Base-by-base conservation (phyloP, 2,329 filamentous ascomycete species). In the Trichoderma hamatum region DNA sequence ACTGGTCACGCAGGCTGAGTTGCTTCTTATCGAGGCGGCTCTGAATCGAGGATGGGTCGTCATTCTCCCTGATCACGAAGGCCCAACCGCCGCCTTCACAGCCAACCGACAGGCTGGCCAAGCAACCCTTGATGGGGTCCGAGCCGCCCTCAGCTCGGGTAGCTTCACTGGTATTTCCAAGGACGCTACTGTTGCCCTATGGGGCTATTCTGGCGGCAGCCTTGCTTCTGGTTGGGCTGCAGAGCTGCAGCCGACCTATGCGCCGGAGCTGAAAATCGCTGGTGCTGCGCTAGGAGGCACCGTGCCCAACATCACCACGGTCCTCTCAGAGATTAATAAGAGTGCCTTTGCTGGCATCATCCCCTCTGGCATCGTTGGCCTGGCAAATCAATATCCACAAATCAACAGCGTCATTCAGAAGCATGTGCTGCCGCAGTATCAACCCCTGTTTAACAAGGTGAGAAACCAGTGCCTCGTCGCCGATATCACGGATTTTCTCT, bases 1-100 rank as follows among this genome's bases (percentile, higher is more conserved):
- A 11, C 75, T 78, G 30, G 72, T 71, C 2, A 73, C 73, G 7
- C 70, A 74, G 58, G 26, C 64, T 3, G 73, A 76, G 64, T 24
- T 75, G 3, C 66, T 76, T 5, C 71, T 75, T 9, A 62, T 74
- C 10, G 70, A 75, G 49, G 70, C 68, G 1, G 72, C 71, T 10
- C 79, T 86, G 2, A 75, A 77, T 6, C 68, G 77, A 71, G 83
- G 83, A 7, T 85, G 83, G 83, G 76, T 81, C 24, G 81, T 86
- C 28, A 82, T 80, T 19, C 75, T 82, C 78, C 83, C 84, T 0
- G 84, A 86, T 71, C 82, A 80, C 66, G 78, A 83, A 67, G 82
- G 82, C 0, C 81, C 81, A 2, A 74, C 75, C 16, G 82, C 82
- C 1, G 78, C 82, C 2, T 85, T 82, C 71, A 73, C 78, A 0